Conservation (phyloP, 345 rosid genomes). For the Aquilaria malaccensis region DNA sequence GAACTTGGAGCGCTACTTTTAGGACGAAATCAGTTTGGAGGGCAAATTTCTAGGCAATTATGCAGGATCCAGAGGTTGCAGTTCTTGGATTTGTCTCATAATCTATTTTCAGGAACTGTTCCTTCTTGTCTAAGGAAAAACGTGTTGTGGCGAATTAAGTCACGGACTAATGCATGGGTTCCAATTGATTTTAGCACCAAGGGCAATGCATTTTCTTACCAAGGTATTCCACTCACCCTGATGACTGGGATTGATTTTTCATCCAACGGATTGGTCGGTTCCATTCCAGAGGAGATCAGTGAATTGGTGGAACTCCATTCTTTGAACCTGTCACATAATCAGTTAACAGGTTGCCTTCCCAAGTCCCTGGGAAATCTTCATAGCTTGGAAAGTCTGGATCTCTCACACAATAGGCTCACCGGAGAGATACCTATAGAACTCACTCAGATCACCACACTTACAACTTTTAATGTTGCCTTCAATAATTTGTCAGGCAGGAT, state of each 20-base stretch:
- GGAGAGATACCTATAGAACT: slow-evolving; percentile 16
- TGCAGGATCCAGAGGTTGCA: slow-evolving; percentile 17
- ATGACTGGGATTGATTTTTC: slow-evolving; percentile 21
- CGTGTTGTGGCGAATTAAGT: slow-evolving; percentile 8
- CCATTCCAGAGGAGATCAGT: slow-evolving; percentile 12
- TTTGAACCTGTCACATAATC: slow-evolving; percentile 15
- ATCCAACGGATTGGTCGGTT: slow-evolving; percentile 6
- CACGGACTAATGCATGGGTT: slow-evolving; percentile 11
- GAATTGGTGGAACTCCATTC: slow-evolving; percentile 13
- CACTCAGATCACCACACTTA: not conserved
- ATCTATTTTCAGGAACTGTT: slow-evolving; percentile 9
- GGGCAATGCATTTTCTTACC: slow-evolving; percentile 10
- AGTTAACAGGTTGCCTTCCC: slow-evolving; percentile 15
- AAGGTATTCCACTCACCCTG: slow-evolving; percentile 15
- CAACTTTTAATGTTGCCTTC: slow-evolving; percentile 4
- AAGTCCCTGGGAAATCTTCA: slow-evolving; percentile 7
- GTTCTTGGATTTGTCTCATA: slow-evolving; percentile 17
- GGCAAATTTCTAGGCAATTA: not conserved
- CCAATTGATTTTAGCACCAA: slow-evolving; percentile 20
- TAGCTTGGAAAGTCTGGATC: slow-evolving; percentile 20
- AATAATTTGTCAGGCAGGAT: too few relatives aligned
- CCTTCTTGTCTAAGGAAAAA: slow-evolving; percentile 13
- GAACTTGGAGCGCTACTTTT: slow-evolving; percentile 15
- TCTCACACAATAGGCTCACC: slow-evolving; percentile 16
- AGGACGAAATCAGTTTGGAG: slow-evolving; percentile 9